phyloP scores from a whole-genome alignment of 176 grass and related monocot genomes.

The Ampelocalamus luodianensis region DNA sequence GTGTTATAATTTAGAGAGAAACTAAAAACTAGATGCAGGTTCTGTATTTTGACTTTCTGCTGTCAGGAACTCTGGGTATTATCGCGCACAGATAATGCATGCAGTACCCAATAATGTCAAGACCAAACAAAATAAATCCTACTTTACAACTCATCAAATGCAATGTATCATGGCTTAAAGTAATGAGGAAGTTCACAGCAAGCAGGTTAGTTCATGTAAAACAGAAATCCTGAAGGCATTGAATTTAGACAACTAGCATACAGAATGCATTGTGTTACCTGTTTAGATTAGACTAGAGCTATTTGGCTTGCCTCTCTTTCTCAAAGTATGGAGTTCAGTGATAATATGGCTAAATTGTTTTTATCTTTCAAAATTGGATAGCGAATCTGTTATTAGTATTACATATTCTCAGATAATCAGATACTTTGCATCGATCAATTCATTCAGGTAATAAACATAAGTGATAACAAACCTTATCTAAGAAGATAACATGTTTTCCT shows the following conservation, averaged over 20 bases:
- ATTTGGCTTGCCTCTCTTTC: conserved; percentile 1
- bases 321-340: conserved; percentile 9
- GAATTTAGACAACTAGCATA: not conserved
- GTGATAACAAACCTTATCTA: not conserved
- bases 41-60: conserved; percentile 22
- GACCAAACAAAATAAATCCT: not conserved
- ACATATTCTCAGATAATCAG: not conserved
- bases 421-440: not conserved
- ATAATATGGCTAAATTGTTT: conserved; percentile 3
- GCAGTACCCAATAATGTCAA: not conserved
- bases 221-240: conserved; percentile 5
- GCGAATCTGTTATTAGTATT: not conserved
- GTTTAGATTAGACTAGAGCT: not conserved
- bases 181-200: conserved; percentile 18
- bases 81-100: not conserved
- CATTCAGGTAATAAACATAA: not conserved
- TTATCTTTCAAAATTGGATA: not conserved
- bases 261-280: not conserved
- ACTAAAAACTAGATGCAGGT: conserved; percentile 18
- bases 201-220: conserved; percentile 10
- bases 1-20: not conserved
- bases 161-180: conserved; percentile 8
- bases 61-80: not conserved
- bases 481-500: not conserved
- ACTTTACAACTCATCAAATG: not conserved